Percentiles rank a stretch among this genome's conserved stretches.
Evolutionary conservation across 306 rosid genomes (phyloP).

Genomic region (Cucurbita pepo): DNA sequence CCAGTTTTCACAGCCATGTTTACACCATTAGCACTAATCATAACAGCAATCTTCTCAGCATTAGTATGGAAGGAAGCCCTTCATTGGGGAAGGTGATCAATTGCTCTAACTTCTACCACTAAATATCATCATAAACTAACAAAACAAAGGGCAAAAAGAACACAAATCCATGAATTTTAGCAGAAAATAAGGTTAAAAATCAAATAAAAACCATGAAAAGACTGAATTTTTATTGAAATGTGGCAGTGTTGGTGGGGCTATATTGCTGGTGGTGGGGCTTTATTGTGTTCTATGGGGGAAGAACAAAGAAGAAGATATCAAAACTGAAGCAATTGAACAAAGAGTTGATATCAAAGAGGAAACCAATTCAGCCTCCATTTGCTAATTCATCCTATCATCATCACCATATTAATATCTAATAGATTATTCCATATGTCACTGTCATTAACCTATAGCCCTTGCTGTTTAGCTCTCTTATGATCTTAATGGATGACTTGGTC

Average conservation of each 20-base stretch:
- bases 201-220: not conserved
- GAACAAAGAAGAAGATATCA: constrained; percentile 28
- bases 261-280: constrained; percentile 59
- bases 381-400: too few species aligned
- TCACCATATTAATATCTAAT: too few species aligned
- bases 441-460: too few species aligned
- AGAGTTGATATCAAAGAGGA: constrained; percentile 30
- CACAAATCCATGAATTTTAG: too few species aligned
- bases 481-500: too few species aligned
- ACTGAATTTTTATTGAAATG: not conserved
- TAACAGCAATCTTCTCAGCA: constrained; percentile 62
- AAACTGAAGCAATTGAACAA: constrained; percentile 8
- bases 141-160: too few species aligned
- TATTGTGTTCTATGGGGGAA: constrained; percentile 83
- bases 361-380: constrained; percentile 28
- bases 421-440: too few species aligned
- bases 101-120: not conserved
- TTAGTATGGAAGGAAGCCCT: constrained; percentile 62
- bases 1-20: constrained; percentile 80
- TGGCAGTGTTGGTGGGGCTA: constrained; percentile 63
- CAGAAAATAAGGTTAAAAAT: not conserved
- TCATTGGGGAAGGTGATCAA: constrained; percentile 58
- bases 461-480: too few species aligned
- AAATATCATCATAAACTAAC: not conserved
- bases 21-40: constrained; percentile 64